Evolutionary conservation across 495 filamentous ascomycete species (phyloP), one percentile per base, ranked within the genome.

Genomic region (Tetracladium setigerum): DNA sequence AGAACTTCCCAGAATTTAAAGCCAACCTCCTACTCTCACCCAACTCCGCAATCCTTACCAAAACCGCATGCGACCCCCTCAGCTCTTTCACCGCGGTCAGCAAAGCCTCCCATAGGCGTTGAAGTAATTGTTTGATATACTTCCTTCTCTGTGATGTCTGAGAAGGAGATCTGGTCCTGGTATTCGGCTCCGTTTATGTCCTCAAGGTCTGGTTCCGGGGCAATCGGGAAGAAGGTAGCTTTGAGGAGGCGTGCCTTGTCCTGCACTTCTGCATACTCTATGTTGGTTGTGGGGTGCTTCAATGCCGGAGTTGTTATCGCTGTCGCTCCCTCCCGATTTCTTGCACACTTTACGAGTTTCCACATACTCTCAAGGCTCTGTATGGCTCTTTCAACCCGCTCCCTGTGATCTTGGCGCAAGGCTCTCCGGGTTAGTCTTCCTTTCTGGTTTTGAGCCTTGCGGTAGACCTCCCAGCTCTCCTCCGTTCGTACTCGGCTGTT

Each of bases 181-280:
- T 43, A 43, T 43, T 43, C 41, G 27, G 41, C 41, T 30, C 13
- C 16, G 41, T 43, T 43, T 43, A 43, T 43, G 24, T 43, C 41
- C n/a, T 43, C 2, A 43, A 43, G 41, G 41, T 43, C 41, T 43
- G 18, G 41, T 43, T 43, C 41, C 18, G 18, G 41, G 2, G n/a
- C 5, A 13, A 18, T 43, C n/a, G n/a, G 27, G 24, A 43, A 43
- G 41, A 43, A 43, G 2, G 16, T 43, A 18, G 7, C 15, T 31
- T 43, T 43, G n/a, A 43, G 13, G 18, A 43, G 41, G 24, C 24
- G 41, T 43, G 18, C 41, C 30, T 43, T 43, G n/a, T 43, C 41
- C 30, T 43, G n/a, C 5, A 24, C 41, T 43, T 43, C 41, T 43
- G 13, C 7, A 22, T 43, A 43, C 24, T 43, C 41, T 2, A 13